Evolutionary conservation across 2,329 filamentous ascomycete genomes (phyloP).

Genomic region (Botrytis tulipae): DNA sequence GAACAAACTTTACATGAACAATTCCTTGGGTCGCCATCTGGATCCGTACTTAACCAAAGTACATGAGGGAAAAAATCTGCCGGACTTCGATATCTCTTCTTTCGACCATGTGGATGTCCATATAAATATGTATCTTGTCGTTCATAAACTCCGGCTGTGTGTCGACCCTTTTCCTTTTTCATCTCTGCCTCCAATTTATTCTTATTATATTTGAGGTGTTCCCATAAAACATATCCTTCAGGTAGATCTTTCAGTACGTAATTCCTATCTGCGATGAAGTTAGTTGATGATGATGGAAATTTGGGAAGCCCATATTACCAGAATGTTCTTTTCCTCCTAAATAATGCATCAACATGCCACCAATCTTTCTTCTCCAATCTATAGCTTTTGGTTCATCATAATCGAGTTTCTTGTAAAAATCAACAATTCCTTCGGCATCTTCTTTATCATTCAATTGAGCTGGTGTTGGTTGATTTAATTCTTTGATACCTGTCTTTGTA

Average conservation of each 20-base stretch:
- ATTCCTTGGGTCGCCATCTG: constrained; percentile 50
- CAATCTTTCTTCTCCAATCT: constrained; percentile 58
- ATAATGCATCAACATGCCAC: constrained; percentile 55
- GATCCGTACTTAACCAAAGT: constrained; percentile 54
- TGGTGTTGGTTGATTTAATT: constrained; percentile 50
- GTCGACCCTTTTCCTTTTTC: constrained; percentile 44
- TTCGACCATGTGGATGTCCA: constrained; percentile 55
- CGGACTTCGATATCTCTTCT: constrained; percentile 57
- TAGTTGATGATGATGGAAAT: constrained; percentile 16
- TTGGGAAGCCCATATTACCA: constrained; percentile 1
- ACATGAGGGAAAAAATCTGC: constrained; percentile 60
- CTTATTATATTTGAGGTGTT: constrained; percentile 53
- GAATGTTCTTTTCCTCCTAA: constrained; percentile 40
- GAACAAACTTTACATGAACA: constrained; percentile 58
- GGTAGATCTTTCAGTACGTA: constrained; percentile 55
- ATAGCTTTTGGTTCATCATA: constrained; percentile 52
- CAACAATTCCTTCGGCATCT: constrained; percentile 51
- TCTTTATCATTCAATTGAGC: constrained; percentile 52
- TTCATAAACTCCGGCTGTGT: constrained; percentile 49
- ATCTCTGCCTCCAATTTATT: constrained; percentile 43
- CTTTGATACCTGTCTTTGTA: constrained; percentile 33
- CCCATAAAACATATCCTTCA: constrained; percentile 56
- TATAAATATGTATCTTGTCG: constrained; percentile 60
- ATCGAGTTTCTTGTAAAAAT: constrained; percentile 53
- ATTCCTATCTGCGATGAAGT: constrained; percentile 36